Base-by-base conservation (phyloP, 2,329 filamentous ascomycete genomes). In the Diaporthe ilicicola region DNA sequence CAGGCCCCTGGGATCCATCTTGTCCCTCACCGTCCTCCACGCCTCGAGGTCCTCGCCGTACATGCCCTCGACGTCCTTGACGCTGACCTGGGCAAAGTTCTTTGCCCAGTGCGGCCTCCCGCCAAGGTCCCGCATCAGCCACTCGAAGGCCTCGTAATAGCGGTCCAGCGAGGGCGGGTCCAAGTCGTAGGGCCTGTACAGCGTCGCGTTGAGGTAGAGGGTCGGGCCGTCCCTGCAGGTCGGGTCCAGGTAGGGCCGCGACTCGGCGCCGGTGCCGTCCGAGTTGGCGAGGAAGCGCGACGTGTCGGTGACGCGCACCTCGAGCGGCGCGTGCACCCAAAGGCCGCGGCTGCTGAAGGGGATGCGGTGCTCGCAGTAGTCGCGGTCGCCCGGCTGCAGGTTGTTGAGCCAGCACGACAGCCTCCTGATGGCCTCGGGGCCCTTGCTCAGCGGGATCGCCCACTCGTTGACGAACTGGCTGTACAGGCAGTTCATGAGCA, bases 391-490 rank as follows among this genome's bases (percentile, higher is more conserved):
- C 72, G 92, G 81, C 70, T 75, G 69, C 22, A 81, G 77, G 17
- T 89, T 90, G 79, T 91, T 92, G 67, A 99, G 86, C 96, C 96
- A 99, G 59, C 93, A 92, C 48, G 92, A 93, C 15, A 99, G 87
- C 12, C 96, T 90, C 39, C 85, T 88, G 53, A 99, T 89, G 9
- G 94, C 95, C 81, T 98, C 95, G 17, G 95, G 95, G 0, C 96
- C 96, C 75, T 92, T 92, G 74, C 90, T 85, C 1, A 99, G 86
- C 1, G 96, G 95, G 8, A 99, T 88, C 0, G 95, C 95, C 96
- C 96, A 99, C 80, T 99, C 96, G 80, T 99, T 98, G 74, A 99
- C 96, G 77, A 94, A 97, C 79, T 99, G 96, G n/a, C 93, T 95
- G 85, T 98, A 99, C 7, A 98, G 88, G 78, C 96, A 99, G 84